Percentiles rank a stretch among this genome's conserved stretches.
phyloP scores from a whole-genome alignment of 257 asterid species.

The Solanum pennellii region DNA sequence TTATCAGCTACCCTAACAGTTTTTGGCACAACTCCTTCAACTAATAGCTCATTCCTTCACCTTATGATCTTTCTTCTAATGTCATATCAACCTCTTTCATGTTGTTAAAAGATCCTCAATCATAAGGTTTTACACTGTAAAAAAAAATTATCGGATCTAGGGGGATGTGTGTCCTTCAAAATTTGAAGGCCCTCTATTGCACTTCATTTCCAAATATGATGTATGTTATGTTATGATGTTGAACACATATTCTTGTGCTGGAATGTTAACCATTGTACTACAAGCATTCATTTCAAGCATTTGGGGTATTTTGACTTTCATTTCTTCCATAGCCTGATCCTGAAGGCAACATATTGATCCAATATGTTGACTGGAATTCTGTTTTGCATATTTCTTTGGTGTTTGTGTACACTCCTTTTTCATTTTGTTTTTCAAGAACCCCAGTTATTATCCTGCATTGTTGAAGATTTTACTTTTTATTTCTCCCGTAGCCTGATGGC shows the following conservation, averaged over 20 bases:
- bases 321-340: not conserved
- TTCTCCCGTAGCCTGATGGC: slow-evolving; percentile 6
- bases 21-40: too few species aligned
- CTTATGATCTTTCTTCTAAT: not conserved
- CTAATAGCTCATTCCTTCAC: too few species aligned
- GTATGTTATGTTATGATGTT: not conserved
- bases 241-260: not conserved
- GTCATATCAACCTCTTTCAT: not conserved
- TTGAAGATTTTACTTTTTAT: not conserved
- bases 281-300: not conserved
- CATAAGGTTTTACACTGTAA: too few species aligned
- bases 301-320: not conserved
- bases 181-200: not conserved
- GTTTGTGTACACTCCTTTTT: not conserved
- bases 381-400: not conserved
- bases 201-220: not conserved
- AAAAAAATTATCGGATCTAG: too few species aligned
- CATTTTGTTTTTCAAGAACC: not conserved
- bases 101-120: not conserved
- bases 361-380: not conserved
- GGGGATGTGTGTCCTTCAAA: too few species aligned
- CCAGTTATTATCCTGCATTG: not conserved
- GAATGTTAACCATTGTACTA: not conserved
- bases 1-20: too few species aligned
- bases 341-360: not conserved